Base-by-base conservation (phyloP, 306 rosid genomes). In the Dryas octopetala region DNA sequence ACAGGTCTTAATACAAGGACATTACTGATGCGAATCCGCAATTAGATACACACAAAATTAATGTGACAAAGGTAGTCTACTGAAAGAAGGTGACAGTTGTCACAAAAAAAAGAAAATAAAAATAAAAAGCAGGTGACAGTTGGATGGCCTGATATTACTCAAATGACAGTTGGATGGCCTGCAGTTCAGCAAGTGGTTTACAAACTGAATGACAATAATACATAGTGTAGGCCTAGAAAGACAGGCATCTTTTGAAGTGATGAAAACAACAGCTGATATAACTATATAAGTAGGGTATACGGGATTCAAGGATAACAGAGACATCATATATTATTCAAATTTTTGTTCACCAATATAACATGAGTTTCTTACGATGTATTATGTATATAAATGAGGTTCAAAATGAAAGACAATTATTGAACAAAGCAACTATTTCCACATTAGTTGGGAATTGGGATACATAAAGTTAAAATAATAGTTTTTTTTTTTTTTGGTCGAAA, bases 211-310 rank as follows among this genome's bases (percentile, higher is more conserved):
- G 71, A 17, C 55, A 57, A 1, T 1, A 23, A 23, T 6, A 41
- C 43, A 63, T 15, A 32, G 8, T 5, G 52, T 8, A 26, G 71
- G 19, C 10, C 19, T 55, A 16, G 13, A 64, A 63, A 52, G 52
- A 50, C 44, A 26, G 50, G 78, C 53, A 53, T 75, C 72, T 65
- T 75, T 44, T 10, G 28, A 14, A 48, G 46, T 60, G 68, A 73
- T 59, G 76, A 15, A 59, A 46, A 26, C 46, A 7, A 47, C 6
- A 9, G n/a, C 28, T 59, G 38, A 60, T 28, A 28, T 32, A 32
- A 28, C 67, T 59, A 47, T 28, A 28, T 32, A 32, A 28, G 76
- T 59, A 59, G 76, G 68, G 68, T 15, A 26, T 46, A n/a, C 15
- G 38, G 3, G 38, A 32, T 32, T 32, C 3, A 32, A 32, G 0